Conservation (phyloP, 179 eudicot genomes). For the Beta lomatogona region DNA sequence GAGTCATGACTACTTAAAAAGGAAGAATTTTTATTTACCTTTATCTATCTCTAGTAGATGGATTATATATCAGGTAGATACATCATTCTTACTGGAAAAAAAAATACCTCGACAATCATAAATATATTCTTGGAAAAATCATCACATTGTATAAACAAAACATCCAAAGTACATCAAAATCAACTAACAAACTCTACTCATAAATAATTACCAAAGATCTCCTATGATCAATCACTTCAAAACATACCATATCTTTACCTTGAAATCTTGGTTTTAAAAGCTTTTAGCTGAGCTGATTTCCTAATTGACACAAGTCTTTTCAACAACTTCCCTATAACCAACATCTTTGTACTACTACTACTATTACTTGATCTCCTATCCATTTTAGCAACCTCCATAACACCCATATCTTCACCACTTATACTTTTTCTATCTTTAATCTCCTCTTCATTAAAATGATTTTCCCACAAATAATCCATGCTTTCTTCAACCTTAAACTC, state of each 20-base stretch:
- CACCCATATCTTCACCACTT: constrained; percentile 23
- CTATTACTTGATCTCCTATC: constrained; percentile 10
- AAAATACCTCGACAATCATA: too few species aligned
- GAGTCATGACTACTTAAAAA: too few species aligned
- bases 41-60: too few species aligned
- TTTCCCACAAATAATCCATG: constrained; percentile 48
- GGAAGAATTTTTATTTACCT: too few species aligned
- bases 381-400: constrained; percentile 14
- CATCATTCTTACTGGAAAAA: too few species aligned
- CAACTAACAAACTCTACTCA: neutral
- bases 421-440: neutral
- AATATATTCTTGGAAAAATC: too few species aligned
- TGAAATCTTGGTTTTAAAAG: constrained; percentile 20
- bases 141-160: too few species aligned
- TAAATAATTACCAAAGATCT: neutral
- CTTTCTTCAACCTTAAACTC: constrained; percentile 35
- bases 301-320: constrained; percentile 33
- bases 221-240: too few species aligned
- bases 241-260: neutral
- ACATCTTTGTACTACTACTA: constrained; percentile 14
- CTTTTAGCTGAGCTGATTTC: constrained; percentile 27
- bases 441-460: constrained; percentile 36
- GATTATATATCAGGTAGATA: too few species aligned
- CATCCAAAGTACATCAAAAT: neutral
- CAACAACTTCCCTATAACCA: constrained; percentile 27